Evolutionary conservation across 306 rosid species (phyloP), one percentile per base, ranked within the genome.

Genomic region (Sophora flavescens): DNA sequence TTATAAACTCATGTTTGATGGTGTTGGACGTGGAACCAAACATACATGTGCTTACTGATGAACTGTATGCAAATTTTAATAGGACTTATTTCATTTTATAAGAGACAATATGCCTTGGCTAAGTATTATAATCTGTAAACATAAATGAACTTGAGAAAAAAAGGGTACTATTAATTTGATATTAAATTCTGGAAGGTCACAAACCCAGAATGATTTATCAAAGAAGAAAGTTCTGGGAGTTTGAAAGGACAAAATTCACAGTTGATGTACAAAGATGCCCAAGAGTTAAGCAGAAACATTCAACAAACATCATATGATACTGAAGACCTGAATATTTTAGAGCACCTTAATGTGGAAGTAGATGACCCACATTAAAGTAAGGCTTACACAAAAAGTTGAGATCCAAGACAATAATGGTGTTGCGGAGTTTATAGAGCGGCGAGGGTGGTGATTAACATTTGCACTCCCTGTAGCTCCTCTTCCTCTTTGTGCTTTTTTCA

Each of bases 121-220:
- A 61, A 66, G 64, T 14, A 57, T 41, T 35, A 32, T 33, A 72
- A 56, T 80, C 60, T 84, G 82, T 50, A n/a, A n/a, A 70, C 86
- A 68, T 79, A 62, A 39, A 28, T 33, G 78, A 41, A 76, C 78
- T 6, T 39, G 33, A 35, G 38, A 72, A 54, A 67, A 16, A 30
- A n/a, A n/a, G n/a, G 62, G 54, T 45, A 32, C 70, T 44, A 54
- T 53, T 45, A 28, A 44, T 79, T 73, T 51, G 47, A 68, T 52
- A 48, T 70, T 60, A 15, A 42, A 70, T 69, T 69, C 70, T 63
- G 32, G 45, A 59, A 59, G 63, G 6, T 4, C 5, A 35, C 39
- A 35, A 35, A 35, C 39, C 39, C 6, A 35, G 39, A 35, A 35
- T 35, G 39, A 35, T 35, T 35, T 35, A 35, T 2, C 36, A 26